These are phyloP conservation scores for Metschnikowia shivogae DNA, from an alignment of 805 yeast genomes.

Conservation along the genomic window DNA sequence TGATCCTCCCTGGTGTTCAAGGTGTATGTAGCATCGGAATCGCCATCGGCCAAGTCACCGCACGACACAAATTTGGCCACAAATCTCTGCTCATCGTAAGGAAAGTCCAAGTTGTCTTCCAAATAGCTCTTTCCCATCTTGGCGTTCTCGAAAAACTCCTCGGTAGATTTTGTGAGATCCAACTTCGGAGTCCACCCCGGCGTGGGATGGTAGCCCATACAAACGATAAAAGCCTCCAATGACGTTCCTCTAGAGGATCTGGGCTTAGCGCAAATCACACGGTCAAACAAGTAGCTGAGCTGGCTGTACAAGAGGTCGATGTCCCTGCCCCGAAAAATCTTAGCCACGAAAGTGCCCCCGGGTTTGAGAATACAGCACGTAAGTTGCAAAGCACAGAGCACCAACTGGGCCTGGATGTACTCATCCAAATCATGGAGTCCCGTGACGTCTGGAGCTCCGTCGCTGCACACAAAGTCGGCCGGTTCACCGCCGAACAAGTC, in stretches of 20 bases:
- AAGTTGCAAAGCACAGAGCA: constrained; percentile 84
- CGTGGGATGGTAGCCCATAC: constrained; percentile 82
- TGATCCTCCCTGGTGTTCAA: constrained; percentile 38
- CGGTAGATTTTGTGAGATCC: constrained; percentile 58
- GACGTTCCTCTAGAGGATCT: constrained; percentile 94
- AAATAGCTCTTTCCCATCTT: constrained; percentile 53
- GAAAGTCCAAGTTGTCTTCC: constrained; percentile 44
- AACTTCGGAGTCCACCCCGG: constrained; percentile 75
- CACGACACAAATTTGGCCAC: constrained; percentile 95
- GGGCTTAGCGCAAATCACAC: constrained; percentile 93
- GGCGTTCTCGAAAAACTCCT: constrained; percentile 71
- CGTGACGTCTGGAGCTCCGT: constrained; percentile 98
- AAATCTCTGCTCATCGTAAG: constrained; percentile 55
- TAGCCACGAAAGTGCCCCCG: constrained; percentile 94
- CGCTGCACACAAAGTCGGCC: constrained; percentile 94
- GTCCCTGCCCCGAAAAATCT: constrained; percentile 93
- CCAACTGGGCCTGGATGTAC: constrained; percentile 91
- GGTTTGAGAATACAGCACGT: constrained; percentile 85
- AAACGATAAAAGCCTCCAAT: constrained; percentile 88
- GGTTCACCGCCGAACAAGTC: constrained; percentile 84
- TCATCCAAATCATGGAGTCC: constrained; percentile 96
- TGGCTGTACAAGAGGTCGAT: constrained; percentile 93
- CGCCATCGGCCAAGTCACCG: constrained; percentile 84
- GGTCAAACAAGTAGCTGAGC: constrained; percentile 76
- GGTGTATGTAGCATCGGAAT: constrained; percentile 91